phyloP scores from a whole-genome alignment of 352 stramenopile genomes.

The Pythium graminicola region DNA sequence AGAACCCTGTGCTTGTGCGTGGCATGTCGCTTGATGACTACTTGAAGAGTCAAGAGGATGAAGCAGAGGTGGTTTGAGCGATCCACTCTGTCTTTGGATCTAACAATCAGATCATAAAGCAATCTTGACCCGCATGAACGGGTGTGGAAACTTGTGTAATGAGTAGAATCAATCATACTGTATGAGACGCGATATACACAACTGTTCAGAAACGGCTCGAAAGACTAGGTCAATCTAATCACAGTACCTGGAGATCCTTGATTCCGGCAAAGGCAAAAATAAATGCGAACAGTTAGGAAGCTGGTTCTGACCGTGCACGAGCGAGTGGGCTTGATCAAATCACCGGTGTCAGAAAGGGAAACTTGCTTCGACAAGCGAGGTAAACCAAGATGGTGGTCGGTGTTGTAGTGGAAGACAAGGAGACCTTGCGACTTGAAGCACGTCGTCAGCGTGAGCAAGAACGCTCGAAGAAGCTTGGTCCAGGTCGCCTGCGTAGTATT shows the following conservation, averaged over 20 bases:
- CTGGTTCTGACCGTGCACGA: background rate
- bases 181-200: too few species aligned
- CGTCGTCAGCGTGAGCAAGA: conserved; percentile 58
- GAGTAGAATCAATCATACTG: too few species aligned
- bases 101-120: too few species aligned
- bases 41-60: conserved; percentile 59
- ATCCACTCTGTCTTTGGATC: too few species aligned
- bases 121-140: too few species aligned
- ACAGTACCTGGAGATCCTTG: too few species aligned
- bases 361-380: background rate
- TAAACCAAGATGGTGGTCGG: conserved; percentile 5
- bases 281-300: background rate
- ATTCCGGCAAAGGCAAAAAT: too few species aligned
- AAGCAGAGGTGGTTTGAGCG: conserved; percentile 42
- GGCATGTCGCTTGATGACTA: conserved; percentile 67
- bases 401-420: conserved; percentile 29
- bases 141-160: too few species aligned
- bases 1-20: conserved; percentile 88
- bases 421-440: conserved; percentile 50
- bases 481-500: conserved; percentile 57
- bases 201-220: too few species aligned
- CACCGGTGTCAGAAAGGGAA: too few species aligned
- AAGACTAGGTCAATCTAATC: too few species aligned
- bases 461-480: conserved; percentile 57
- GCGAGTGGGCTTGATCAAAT: background rate